Conservation (phyloP, 176 grass and related monocot genomes). For the Hordeum marinum region DNA sequence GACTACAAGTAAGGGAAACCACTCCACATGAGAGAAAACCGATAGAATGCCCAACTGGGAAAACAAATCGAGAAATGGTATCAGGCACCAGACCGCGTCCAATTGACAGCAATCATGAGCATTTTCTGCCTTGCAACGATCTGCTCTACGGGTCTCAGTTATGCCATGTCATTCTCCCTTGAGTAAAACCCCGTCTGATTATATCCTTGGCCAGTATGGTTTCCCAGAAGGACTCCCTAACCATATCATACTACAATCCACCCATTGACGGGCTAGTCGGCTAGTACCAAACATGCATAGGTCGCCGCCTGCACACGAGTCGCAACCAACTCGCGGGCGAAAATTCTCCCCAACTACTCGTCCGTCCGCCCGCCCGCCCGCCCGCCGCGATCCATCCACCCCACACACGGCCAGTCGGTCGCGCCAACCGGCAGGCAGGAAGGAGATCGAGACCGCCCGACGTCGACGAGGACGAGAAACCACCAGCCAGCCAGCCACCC, state of each 20-base stretch:
- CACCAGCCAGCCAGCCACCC: neutral
- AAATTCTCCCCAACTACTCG: slow-evolving; percentile 6
- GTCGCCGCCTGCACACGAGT: neutral
- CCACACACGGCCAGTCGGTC: neutral
- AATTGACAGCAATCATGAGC: neutral
- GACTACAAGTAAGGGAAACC: neutral
- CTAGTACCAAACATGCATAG: neutral
- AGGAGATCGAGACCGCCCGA: neutral
- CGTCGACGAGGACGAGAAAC: neutral
- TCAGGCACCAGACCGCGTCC: neutral
- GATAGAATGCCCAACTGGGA: too few relatives aligned
- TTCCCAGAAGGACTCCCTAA: too few relatives aligned
- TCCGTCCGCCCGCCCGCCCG: too few relatives aligned
- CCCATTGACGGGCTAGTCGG: neutral
- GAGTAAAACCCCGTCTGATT: too few relatives aligned
- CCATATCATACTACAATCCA: too few relatives aligned
- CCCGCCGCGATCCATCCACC: neutral
- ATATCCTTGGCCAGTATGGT: too few relatives aligned
- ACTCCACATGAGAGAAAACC: neutral
- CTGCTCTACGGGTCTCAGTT: too few relatives aligned
- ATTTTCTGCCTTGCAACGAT: neutral
- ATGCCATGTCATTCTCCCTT: too few relatives aligned
- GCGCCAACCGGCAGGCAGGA: neutral
- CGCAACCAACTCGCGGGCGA: slow-evolving; percentile 7
- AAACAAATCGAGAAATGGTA: neutral